Evolutionary conservation across 108 stramenopile genomes (phyloP), one percentile per base, ranked within the genome.

Genomic region (Cyclotella baltica): DNA sequence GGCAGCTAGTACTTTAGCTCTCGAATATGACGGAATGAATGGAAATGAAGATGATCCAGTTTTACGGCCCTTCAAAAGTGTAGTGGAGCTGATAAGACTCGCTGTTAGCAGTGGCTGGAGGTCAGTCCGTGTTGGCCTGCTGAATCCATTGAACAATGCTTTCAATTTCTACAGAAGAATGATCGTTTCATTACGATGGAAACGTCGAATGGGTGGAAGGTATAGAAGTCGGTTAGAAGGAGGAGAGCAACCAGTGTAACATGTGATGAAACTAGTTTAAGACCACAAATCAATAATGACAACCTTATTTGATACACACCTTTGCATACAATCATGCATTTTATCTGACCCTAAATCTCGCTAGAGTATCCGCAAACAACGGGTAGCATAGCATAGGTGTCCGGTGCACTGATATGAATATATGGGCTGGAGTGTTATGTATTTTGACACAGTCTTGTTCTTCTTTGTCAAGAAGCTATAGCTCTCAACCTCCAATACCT

Each of bases 1-100:
- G 70, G 94, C 92, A 29, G 91, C 95, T 22, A 89, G 85, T 13
- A 93, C 92, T 22, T 59, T 96, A n/a, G 91, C 90, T 18, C 69
- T 96, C 15, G 92, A 92, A 62, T 93, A 96, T 64, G 78, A 80
- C 27, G 62, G 62, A 38, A 79, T 70, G 62, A 74, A 81, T 20
- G 88, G 89, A 27, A 82, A 63, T 29, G 87, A 78, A 11, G 81
- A 88, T 18, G 90, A 91, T 77, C 89, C 91, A 2, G 83, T 96
- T 1, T 69, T 96, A 33, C 67, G 86, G 40, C 95, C 95, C 3
- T 91, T 93, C 37, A 65, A 67, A 52, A 90, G 84, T 30, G 92
- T 93, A 28, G 71, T 47, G 0, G 92, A 96, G 70, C 67, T 93
- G 56, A 85, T 95, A 34, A 56, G 62, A 13, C 67, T 93, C 62